Evolutionary conservation across 345 rosid genomes (phyloP).

Genomic region (Sisymbrium altissimum): DNA sequence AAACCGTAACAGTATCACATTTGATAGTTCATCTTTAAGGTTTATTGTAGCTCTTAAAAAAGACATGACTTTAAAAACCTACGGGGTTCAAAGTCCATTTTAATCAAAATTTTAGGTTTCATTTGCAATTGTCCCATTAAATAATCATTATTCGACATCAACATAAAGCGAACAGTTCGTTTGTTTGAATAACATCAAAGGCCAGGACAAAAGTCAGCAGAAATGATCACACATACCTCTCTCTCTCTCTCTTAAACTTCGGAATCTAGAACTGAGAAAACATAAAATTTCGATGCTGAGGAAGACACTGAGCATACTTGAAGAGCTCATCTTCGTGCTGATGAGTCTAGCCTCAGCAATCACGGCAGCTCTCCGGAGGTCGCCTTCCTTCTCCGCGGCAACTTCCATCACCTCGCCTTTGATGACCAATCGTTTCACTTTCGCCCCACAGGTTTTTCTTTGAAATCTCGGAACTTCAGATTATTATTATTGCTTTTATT

Average conservation of each 20-base stretch:
- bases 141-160: background rate
- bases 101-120: background rate
- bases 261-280: background rate
- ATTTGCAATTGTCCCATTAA: background rate
- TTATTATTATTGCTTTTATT: no score
- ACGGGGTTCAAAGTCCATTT: background rate
- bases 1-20: no score
- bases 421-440: background rate
- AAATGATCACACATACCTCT: background rate
- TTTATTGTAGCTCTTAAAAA: no score
- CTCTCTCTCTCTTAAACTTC: background rate
- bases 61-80: no score
- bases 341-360: conserved; percentile 19
- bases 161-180: background rate
- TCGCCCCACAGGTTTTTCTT: background rate
- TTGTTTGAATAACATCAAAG: background rate
- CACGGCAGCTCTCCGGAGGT: background rate
- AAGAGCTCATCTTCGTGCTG: conserved; percentile 27
- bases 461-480: background rate
- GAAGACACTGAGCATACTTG: conserved; percentile 23
- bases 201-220: background rate
- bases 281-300: background rate
- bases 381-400: conserved; percentile 1
- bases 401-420: background rate
- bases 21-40: no score